These are phyloP conservation scores for Nelumbo lutea DNA, from an alignment of 164 flowering plant genomes.

Conservation along the genomic window DNA sequence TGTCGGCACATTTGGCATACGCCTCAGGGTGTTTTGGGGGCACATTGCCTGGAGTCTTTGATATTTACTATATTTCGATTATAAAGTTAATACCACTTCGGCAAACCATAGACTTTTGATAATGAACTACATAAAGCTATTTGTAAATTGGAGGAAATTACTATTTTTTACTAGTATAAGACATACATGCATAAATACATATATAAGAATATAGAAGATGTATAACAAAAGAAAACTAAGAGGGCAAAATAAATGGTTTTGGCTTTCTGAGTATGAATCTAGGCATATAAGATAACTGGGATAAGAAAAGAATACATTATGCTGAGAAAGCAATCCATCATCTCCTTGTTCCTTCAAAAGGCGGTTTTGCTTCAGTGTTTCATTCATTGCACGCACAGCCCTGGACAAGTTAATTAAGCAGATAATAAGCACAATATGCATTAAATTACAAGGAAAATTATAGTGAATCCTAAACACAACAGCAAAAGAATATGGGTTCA, in stretches of 20 bases:
- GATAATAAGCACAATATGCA: not conserved
- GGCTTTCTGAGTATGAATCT: not conserved
- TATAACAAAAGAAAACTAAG: no score
- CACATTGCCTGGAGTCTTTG: no score
- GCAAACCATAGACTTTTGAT: no score
- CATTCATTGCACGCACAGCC: constrained; percentile 99
- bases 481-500: not conserved
- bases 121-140: no score
- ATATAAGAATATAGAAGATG: no score
- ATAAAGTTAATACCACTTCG: no score
- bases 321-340: constrained; percentile 36
- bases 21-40: no score
- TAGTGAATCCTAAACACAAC: not conserved
- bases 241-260: no score
- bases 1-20: no score
- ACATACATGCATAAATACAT: not conserved
- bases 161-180: no score
- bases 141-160: no score
- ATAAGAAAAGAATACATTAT: constrained; percentile 46
- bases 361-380: constrained; percentile 81
- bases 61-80: no score
- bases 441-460: not conserved
- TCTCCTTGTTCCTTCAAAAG: constrained; percentile 51
- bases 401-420: constrained; percentile 26
- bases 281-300: not conserved